Percentiles rank a stretch among this genome's conserved stretches.
Evolutionary conservation across 768 basidiomycete genomes (phyloP).

Genomic region (Amanita brunnescens): DNA sequence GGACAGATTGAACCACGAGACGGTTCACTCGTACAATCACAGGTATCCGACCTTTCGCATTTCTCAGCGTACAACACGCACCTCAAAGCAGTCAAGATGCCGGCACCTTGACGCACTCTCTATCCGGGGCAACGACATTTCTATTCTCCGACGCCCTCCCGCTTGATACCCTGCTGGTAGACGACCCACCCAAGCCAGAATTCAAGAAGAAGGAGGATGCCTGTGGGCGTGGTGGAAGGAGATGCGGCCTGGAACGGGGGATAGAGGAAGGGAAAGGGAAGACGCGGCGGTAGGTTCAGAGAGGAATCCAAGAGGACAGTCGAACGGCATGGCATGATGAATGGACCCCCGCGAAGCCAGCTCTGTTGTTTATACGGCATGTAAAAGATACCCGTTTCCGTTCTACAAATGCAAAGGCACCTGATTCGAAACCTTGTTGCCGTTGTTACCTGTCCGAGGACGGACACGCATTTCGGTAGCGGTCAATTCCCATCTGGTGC

Average conservation of each 20-base stretch:
- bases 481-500: too few relatives aligned
- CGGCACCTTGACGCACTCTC: conserved; percentile 87
- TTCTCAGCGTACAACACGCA: too few relatives aligned
- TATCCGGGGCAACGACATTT: conserved; percentile 94
- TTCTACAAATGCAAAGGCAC: background rate
- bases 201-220: conserved; percentile 81
- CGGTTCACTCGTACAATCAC: conserved; percentile 98
- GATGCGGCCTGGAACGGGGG: conserved; percentile 44
- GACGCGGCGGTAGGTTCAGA: conserved; percentile 1
- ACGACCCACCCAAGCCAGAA: conserved; percentile 96
- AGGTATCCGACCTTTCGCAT: conserved; percentile 36
- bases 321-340: background rate
- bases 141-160: conserved; percentile 97
- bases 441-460: too few relatives aligned
- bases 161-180: conserved; percentile 91
- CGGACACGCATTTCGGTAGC: too few relatives aligned
- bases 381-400: background rate
- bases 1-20: conserved; percentile 93
- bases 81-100: conserved; percentile 95
- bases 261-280: conserved; percentile 39
- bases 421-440: background rate
- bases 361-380: background rate
- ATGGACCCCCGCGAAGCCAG: background rate
- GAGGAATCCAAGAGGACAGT: background rate
- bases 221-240: conserved; percentile 55